These are phyloP conservation scores for Paracoccidioides brasiliensis DNA, from an alignment of 2,329 filamentous ascomycete genomes.

Conservation along the genomic window DNA sequence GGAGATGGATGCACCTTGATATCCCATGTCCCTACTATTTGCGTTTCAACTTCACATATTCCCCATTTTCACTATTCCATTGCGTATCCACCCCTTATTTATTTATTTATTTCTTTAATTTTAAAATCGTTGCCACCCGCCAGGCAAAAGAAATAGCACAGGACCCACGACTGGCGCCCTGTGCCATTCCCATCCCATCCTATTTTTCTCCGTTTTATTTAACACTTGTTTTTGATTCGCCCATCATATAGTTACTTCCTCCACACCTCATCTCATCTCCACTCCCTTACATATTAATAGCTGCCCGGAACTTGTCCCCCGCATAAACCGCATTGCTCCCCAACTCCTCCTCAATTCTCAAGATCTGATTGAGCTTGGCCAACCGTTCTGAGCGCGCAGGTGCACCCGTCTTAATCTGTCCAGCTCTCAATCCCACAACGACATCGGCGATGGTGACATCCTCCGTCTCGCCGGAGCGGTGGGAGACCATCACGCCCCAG, in stretches of 20 bases:
- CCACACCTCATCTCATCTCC: background rate
- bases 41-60: too few species aligned
- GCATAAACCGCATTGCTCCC: constrained; percentile 84
- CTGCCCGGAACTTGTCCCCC: constrained; percentile 78
- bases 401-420: constrained; percentile 98
- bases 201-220: too few species aligned
- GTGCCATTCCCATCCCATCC: too few species aligned
- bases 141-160: too few species aligned
- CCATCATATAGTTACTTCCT: background rate
- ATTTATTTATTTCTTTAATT: too few species aligned
- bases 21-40: too few species aligned
- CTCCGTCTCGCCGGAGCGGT: constrained; percentile 98
- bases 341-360: constrained; percentile 98
- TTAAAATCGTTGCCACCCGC: too few species aligned
- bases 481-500: constrained; percentile 99
- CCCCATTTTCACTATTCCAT: too few species aligned
- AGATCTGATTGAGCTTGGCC: constrained; percentile 99
- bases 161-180: too few species aligned
- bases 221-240: background rate
- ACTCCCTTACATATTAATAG: constrained; percentile 65
- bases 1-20: too few species aligned
- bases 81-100: too few species aligned
- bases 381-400: constrained; percentile 94
- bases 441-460: constrained; percentile 99
- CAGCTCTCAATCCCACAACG: constrained; percentile 86